Base-by-base conservation (phyloP, 148 eudicot species). In the Camellia lanceoleosa region DNA sequence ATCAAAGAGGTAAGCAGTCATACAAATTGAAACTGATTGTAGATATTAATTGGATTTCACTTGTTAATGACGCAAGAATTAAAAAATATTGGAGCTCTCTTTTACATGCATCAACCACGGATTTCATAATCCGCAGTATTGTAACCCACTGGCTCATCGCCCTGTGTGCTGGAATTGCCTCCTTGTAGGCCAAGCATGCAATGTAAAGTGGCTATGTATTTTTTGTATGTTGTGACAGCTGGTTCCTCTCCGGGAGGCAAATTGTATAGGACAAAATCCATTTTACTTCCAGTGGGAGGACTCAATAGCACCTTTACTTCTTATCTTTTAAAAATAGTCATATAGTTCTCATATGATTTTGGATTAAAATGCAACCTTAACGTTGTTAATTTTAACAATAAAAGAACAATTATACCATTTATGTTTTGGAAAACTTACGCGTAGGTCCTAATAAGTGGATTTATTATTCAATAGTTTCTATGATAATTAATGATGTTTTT, bases 151-250 rank as follows among this genome's bases (percentile, higher is more conserved):
- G 74, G 74, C 58, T 71, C 42, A 19, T 71, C 74, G 74, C 59
- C 74, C 59, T 71, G 38, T 51, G 58, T 47, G 52, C 30, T 71
- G 42, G 74, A 71, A 58, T 71, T 71, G 74, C n/a, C 74, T 16
- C 42, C 74, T 19, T 6, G 74, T 71, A 51, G 74, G 74, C 74
- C 74, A n/a, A 70, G 74, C 14, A 9, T n/a, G 74, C 74, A 47
- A 49, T n/a, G 52, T 11, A 19, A 49, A 41, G 74, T 47, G 41
- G 74, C 16, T 49, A 49, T 51, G 52, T 10, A 58, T 47, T 42
- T 18, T 51, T 30, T 54, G 59, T 71, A n/a, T 71, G 41, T 71
- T 58, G 9, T 71, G 74, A 71, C 74, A 71, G 74, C 74, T 71
- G 74, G 74, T 71, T 51, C 51, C 58, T 71, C 38, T 58, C 61